Evolutionary conservation across 2,329 filamentous ascomycete genomes (phyloP), one percentile per base, ranked within the genome.

Genomic region (Fusarium papillatum): DNA sequence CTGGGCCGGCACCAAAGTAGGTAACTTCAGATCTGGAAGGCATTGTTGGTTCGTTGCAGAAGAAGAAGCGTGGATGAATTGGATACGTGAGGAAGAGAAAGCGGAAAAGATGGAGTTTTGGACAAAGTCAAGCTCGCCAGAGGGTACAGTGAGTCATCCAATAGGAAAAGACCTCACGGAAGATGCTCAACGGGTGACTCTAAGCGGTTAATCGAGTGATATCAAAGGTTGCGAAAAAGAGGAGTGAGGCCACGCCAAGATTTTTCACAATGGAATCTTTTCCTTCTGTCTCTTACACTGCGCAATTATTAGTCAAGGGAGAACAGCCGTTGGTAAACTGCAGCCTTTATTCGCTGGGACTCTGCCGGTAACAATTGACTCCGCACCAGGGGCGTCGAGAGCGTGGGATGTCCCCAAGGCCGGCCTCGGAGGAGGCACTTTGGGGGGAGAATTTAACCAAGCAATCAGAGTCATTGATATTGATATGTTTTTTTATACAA

Each of bases 1-100:
- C 95, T 61, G 96, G 96, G 74, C 96, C 96, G 65, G 96, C 96
- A 73, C 96, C 95, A 79, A 98, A 98, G 86, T 97, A 97, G 76
- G 93, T 90, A 82, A 97, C 91, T 75, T 96, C 93, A 79, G 91
- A 88, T 84, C 95, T 89, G 75, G 90, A 87, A 80, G 93, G 93
- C 94, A 96, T 95, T 72, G 76, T 63, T 50, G 67, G 43, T 43
- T 60, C 43, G 59, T 39, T 43, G 31, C 43, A 65, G 34, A 66
- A 46, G 73, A 68, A 57, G 73, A 71, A 57, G 61, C 59, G 66
- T 68, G 72, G 69, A 64, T 70, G 50, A 55, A 34, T 43, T 43
- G 41, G 13, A n/a, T 13, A 34, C 50, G 29, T 31, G 50, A 31
- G 16, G 26, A 26, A 48, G 43, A 53, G 64, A 48, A 66, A 31